Conservation (phyloP, 805 yeast genomes). For the Cyberlindnera euphorbiiphila region DNA sequence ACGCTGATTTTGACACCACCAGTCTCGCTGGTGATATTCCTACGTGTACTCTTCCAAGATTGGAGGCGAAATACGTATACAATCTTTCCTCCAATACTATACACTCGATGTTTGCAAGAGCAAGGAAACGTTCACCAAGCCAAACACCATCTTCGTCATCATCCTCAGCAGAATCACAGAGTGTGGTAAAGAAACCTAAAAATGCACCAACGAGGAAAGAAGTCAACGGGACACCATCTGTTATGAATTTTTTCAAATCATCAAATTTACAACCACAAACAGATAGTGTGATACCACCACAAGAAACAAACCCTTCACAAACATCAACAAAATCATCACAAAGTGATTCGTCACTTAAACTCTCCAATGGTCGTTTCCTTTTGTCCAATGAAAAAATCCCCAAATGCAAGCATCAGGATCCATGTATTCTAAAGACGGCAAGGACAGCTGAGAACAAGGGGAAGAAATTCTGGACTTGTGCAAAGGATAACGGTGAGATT, state of each 20-base stretch:
- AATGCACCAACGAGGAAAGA: constrained; percentile 14
- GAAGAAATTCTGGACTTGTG: constrained; percentile 52
- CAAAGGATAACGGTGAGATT: constrained; percentile 32
- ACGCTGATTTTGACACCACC: constrained; percentile 50
- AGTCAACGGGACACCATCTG: constrained; percentile 8
- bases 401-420: constrained; percentile 43
- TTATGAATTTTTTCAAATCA: constrained; percentile 16
- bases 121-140: constrained; percentile 13
- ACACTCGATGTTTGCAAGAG: constrained; percentile 33
- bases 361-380: constrained; percentile 19
- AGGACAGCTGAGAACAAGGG: constrained; percentile 42
- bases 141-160: constrained; percentile 5
- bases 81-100: constrained; percentile 36
- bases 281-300: background rate
- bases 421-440: constrained; percentile 44
- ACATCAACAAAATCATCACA: constrained; percentile 1
- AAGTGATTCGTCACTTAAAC: constrained; percentile 1
- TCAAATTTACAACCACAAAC: background rate
- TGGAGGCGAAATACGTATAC: constrained; percentile 53
- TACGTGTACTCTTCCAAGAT: constrained; percentile 30
- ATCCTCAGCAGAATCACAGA: background rate
- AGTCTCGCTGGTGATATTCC: constrained; percentile 5
- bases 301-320: background rate
- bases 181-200: constrained; percentile 2
- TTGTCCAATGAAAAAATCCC: constrained; percentile 34